These are phyloP conservation scores for Sarcodon sp. DNA, from an alignment of 768 basidiomycete genomes.

Conservation along the genomic window DNA sequence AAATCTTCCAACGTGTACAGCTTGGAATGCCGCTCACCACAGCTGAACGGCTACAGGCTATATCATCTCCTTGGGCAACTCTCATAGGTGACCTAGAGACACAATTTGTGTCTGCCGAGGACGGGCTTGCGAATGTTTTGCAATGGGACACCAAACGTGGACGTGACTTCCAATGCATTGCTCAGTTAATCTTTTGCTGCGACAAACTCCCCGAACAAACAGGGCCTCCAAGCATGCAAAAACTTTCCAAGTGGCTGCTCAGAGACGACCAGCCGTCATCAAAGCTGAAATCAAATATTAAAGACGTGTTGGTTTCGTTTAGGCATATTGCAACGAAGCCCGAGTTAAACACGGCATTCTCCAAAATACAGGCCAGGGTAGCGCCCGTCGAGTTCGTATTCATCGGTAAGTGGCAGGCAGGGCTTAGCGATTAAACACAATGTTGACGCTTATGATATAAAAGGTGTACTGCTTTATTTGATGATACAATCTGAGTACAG, in stretches of 20 bases:
- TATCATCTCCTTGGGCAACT: slow-evolving; percentile 54
- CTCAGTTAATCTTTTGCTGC: slow-evolving; percentile 57
- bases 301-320: slow-evolving; percentile 38
- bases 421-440: neutral
- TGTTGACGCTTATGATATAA: neutral
- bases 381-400: slow-evolving; percentile 74
- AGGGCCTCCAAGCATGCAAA: slow-evolving; percentile 35
- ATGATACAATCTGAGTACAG: slow-evolving; percentile 25
- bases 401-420: slow-evolving; percentile 38
- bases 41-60: slow-evolving; percentile 74
- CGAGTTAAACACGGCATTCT: slow-evolving; percentile 34
- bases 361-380: slow-evolving; percentile 40
- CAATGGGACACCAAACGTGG: slow-evolving; percentile 57
- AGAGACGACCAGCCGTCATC: slow-evolving; percentile 23
- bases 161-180: slow-evolving; percentile 67
- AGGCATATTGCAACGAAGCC: slow-evolving; percentile 34
- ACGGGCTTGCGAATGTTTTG: slow-evolving; percentile 43
- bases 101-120: slow-evolving; percentile 42
- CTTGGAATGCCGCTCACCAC: slow-evolving; percentile 63
- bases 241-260: slow-evolving; percentile 36
- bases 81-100: slow-evolving; percentile 52
- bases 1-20: slow-evolving; percentile 77
- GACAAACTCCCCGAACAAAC: slow-evolving; percentile 34
- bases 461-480: slow-evolving; percentile 57
- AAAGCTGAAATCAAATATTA: slow-evolving; percentile 40